Conservation (phyloP, 768 basidiomycete species). For the Agaricus bisporus region DNA sequence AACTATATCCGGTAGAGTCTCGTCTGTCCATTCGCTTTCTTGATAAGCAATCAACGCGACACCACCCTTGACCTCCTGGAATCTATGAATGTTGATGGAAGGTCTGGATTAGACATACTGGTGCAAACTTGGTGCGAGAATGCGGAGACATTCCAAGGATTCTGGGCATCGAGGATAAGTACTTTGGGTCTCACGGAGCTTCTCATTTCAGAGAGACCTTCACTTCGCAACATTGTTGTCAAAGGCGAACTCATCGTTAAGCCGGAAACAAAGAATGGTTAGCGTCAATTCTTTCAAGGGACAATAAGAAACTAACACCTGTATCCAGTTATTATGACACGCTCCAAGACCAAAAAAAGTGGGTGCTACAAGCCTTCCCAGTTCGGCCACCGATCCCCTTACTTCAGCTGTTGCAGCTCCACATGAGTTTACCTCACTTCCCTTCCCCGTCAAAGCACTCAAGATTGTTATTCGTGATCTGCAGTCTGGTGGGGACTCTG, state of each 20-base stretch:
- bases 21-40: constrained; percentile 88
- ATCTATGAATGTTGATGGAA: constrained; percentile 49
- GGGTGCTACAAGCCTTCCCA: constrained; percentile 23
- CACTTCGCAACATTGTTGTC: constrained; percentile 63
- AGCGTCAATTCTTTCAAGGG: constrained; percentile 22
- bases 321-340: constrained; percentile 86
- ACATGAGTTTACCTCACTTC: constrained; percentile 76
- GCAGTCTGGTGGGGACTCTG: constrained; percentile 70
- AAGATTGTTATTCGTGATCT: constrained; percentile 86
- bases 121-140: constrained; percentile 94
- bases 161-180: constrained; percentile 87
- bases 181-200: constrained; percentile 76
- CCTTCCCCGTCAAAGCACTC: constrained; percentile 89
- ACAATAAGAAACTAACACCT: constrained; percentile 19
- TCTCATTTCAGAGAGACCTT: constrained; percentile 58
- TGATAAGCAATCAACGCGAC: constrained; percentile 83
- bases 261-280: constrained; percentile 75
- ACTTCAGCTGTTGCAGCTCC: constrained; percentile 48
- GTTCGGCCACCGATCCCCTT: constrained; percentile 10
- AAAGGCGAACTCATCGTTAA: constrained; percentile 91
- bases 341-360: constrained; percentile 86
- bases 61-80: constrained; percentile 76
- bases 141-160: constrained; percentile 89
- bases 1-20: constrained; percentile 53
- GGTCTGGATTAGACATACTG: constrained; percentile 78